Evolutionary conservation across 1,284 basidiomycete species (phyloP).

Genomic region (Dichomitus squalens): DNA sequence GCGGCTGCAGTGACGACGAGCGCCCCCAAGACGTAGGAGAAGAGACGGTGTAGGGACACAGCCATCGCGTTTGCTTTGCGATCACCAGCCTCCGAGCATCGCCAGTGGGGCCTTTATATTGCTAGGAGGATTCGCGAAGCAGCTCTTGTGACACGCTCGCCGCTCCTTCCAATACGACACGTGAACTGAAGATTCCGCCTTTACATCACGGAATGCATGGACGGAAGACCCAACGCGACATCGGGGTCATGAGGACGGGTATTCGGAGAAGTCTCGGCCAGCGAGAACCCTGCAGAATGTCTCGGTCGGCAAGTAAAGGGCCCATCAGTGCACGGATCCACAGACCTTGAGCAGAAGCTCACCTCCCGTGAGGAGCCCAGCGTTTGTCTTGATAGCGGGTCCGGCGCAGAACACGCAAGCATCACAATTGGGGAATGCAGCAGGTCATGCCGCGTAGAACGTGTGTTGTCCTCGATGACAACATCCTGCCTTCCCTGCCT

Average conservation of each 20-base stretch:
- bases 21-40: neutral
- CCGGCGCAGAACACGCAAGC: too few species aligned
- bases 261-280: conserved; percentile 1
- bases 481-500: too few species aligned
- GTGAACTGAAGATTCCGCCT: neutral
- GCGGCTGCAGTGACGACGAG: neutral
- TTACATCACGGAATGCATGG: neutral
- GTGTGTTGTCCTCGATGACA: too few species aligned
- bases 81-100: neutral
- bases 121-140: neutral
- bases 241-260: conserved; percentile 3
- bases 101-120: neutral
- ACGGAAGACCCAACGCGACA: neutral
- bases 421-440: too few species aligned
- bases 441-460: too few species aligned
- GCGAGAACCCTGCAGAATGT: too few species aligned
- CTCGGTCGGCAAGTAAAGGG: too few species aligned
- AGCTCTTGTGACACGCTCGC: neutral
- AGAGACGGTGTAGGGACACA: neutral
- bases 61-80: neutral
- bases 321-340: too few species aligned
- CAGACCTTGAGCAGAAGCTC: too few species aligned
- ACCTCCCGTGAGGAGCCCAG: too few species aligned
- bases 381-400: too few species aligned
- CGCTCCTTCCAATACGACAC: neutral